Percentiles rank a stretch among this genome's conserved stretches.
Conservation (phyloP, 352 stramenopile species). For the Pythium brachiatum region DNA sequence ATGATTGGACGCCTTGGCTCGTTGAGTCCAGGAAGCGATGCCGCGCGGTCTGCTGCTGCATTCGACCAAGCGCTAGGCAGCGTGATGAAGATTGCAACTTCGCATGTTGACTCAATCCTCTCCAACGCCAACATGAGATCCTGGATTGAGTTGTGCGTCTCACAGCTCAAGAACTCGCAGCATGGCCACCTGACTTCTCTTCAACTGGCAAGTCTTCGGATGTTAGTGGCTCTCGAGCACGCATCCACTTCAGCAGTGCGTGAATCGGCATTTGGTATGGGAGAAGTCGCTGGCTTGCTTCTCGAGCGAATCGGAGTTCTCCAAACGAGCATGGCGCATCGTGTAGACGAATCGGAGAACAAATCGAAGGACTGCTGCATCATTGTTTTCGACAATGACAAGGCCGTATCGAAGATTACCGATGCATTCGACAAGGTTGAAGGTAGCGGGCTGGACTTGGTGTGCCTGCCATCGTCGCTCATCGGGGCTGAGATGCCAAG, state of each 20-base stretch:
- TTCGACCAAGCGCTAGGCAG: conserved; percentile 10
- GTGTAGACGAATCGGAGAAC: conserved; percentile 14
- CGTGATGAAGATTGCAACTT: conserved; percentile 20
- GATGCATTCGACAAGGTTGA: conserved; percentile 33
- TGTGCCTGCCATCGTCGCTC: conserved; percentile 10
- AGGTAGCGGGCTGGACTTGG: neutral
- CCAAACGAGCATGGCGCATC: conserved; percentile 20
- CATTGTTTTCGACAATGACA: conserved; percentile 50
- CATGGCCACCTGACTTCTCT: neutral
- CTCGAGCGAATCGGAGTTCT: conserved; percentile 18
- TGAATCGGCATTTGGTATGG: neutral
- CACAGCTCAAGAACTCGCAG: neutral
- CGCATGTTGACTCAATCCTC: conserved; percentile 4
- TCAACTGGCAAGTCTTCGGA: conserved; percentile 8
- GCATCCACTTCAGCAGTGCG: neutral
- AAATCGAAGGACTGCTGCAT: conserved; percentile 37
- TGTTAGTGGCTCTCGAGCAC: neutral
- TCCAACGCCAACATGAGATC: neutral
- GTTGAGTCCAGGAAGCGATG: neutral
- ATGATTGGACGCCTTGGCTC: conserved; percentile 19
- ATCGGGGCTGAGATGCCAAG: conserved; percentile 6
- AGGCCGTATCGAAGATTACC: conserved; percentile 39
- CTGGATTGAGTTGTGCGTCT: conserved; percentile 17
- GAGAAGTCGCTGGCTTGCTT: neutral
- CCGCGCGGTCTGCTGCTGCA: neutral